These are phyloP conservation scores for Metrosideros polymorpha DNA, from an alignment of 441 rosid genomes.

Conservation along the genomic window DNA sequence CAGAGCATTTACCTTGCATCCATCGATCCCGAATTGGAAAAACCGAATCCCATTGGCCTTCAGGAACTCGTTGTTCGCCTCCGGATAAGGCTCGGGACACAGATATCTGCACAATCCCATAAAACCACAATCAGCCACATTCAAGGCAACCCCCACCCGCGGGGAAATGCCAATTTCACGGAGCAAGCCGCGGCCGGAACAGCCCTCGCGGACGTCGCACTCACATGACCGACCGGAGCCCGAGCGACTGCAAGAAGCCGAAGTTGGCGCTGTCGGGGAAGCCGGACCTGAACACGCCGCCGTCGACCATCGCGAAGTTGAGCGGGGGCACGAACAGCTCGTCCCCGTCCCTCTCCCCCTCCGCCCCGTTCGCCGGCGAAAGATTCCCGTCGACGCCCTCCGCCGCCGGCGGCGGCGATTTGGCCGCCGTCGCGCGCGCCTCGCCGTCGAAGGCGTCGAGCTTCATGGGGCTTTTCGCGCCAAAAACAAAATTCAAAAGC, in stretches of 20 bases:
- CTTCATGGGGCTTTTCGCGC: neutral
- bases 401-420: neutral
- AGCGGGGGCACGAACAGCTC: conserved; percentile 48
- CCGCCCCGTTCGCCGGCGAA: neutral
- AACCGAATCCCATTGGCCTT: conserved; percentile 39
- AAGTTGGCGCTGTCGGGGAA: conserved; percentile 54
- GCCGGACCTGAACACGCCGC: conserved; percentile 53
- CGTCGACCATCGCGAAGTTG: conserved; percentile 50
- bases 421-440: neutral
- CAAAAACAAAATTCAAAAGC: neutral
- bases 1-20: conserved; percentile 32
- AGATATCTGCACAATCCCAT: conserved; percentile 21
- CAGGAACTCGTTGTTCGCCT: conserved; percentile 32
- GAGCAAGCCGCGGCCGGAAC: neutral
- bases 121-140: neutral
- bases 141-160: neutral
- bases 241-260: conserved; percentile 37
- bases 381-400: neutral
- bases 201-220: neutral
- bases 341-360: conserved; percentile 13
- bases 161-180: neutral
- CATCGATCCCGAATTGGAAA: conserved; percentile 52
- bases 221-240: conserved; percentile 47
- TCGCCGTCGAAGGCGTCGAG: neutral
- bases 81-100: conserved; percentile 57